phyloP scores from a whole-genome alignment of 129 eudicot species.

The Tagetes patula region DNA sequence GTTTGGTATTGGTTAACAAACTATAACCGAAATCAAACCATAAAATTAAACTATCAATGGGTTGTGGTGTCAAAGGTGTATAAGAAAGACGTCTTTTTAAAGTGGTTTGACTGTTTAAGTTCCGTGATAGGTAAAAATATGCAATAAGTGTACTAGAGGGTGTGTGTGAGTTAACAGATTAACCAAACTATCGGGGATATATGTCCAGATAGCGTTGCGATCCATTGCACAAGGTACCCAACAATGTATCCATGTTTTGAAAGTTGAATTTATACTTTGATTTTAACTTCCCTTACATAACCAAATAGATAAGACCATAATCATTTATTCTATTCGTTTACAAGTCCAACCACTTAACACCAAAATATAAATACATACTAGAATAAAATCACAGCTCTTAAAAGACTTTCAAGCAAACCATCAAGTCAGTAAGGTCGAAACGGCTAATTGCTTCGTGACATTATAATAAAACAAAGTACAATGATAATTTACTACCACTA shows the following conservation, averaged over 20 bases:
- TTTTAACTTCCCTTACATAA: no score
- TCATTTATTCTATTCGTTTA: neutral
- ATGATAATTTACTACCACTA: neutral
- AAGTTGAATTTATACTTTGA: no score
- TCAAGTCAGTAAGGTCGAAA: neutral
- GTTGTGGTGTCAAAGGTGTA: no score
- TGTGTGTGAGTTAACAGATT: no score
- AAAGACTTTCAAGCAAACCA: constrained; percentile 5
- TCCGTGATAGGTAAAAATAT: no score
- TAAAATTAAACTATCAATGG: no score
- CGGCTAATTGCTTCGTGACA: neutral
- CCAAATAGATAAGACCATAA: no score
- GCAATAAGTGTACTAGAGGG: no score
- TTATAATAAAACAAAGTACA: constrained; percentile 5
- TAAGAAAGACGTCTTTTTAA: no score
- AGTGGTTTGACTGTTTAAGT: no score
- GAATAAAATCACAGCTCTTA: neutral
- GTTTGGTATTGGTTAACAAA: neutral
- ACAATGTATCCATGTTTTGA: neutral
- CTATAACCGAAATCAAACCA: neutral
- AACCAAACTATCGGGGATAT: no score
- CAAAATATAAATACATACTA: neutral
- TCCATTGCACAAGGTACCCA: neutral
- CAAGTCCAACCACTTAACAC: neutral
- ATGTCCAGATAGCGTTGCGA: neutral